Evolutionary conservation across 1,139 yeast species (phyloP).

Genomic region (Blastobotrys indianensis): DNA sequence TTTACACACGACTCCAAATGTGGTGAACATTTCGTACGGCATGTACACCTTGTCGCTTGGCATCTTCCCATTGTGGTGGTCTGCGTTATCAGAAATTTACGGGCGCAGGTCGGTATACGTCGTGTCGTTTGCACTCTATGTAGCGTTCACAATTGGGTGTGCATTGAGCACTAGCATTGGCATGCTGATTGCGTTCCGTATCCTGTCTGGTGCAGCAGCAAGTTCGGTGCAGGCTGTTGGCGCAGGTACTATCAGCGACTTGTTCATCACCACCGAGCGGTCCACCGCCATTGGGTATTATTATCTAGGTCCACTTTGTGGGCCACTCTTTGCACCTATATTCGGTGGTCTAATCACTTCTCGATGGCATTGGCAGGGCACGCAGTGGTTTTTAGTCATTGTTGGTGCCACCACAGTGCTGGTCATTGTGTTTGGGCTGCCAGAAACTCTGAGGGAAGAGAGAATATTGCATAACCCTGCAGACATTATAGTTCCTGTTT

Average conservation of each 20-base stretch:
- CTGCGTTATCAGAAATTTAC: constrained; percentile 58
- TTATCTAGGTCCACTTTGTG: constrained; percentile 75
- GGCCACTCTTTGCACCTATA: constrained; percentile 77
- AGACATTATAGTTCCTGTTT: constrained; percentile 6
- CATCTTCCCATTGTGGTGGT: constrained; percentile 86
- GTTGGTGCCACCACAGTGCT: constrained; percentile 52
- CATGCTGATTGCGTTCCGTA: constrained; percentile 60
- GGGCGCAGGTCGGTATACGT: constrained; percentile 75
- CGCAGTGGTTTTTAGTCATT: constrained; percentile 79
- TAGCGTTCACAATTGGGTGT: constrained; percentile 66
- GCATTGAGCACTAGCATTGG: constrained; percentile 59
- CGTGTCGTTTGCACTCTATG: constrained; percentile 55
- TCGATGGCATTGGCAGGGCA: constrained; percentile 82
- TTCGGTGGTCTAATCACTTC: constrained; percentile 71
- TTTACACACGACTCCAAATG: constrained; percentile 50
- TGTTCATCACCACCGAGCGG: constrained; percentile 60
- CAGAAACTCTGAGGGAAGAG: constrained; percentile 55
- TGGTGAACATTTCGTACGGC: constrained; percentile 76
- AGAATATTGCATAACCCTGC: constrained; percentile 4
- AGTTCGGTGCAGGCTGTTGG: constrained; percentile 88
- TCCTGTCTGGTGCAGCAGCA: constrained; percentile 72
- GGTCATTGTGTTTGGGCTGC: constrained; percentile 51
- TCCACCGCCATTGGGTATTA: constrained; percentile 79
- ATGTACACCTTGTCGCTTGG: constrained; percentile 69
- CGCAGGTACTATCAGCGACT: constrained; percentile 80